Percentiles rank a stretch among this genome's conserved stretches.
Evolutionary conservation across 2,329 filamentous ascomycete species (phyloP).

Genomic region (Hypoxylon sp.): DNA sequence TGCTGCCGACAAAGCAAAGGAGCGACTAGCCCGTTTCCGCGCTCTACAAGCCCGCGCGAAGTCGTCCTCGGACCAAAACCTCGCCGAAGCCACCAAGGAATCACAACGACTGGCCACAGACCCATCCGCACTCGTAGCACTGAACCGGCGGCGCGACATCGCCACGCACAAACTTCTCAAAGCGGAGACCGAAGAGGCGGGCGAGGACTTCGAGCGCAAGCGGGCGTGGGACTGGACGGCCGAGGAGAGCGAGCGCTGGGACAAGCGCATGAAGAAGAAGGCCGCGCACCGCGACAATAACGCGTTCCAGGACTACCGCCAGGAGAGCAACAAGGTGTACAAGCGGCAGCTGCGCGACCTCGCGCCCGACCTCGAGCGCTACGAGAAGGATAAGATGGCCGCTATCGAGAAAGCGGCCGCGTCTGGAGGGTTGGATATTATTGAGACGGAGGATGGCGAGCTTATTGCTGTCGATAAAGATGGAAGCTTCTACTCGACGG

Average conservation of each 20-base stretch:
- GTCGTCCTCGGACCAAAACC: slow-evolving; percentile 78
- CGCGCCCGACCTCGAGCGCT: slow-evolving; percentile 83
- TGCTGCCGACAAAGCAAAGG: slow-evolving; percentile 64
- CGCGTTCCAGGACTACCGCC: slow-evolving; percentile 89
- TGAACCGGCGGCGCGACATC: slow-evolving; percentile 89
- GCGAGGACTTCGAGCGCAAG: slow-evolving; percentile 97
- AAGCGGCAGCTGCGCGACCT: slow-evolving; percentile 88
- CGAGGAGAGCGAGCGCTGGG: slow-evolving; percentile 95
- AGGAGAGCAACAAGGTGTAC: slow-evolving; percentile 93
- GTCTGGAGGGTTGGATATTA: slow-evolving; percentile 88
- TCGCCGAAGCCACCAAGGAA: slow-evolving; percentile 87
- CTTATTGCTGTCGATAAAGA: slow-evolving; percentile 93
- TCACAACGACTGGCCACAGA: slow-evolving; percentile 84
- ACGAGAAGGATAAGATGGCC: slow-evolving; percentile 87
- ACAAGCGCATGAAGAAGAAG: slow-evolving; percentile 90
- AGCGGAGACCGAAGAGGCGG: slow-evolving; percentile 86
- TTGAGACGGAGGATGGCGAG: slow-evolving; percentile 95
- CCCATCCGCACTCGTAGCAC: slow-evolving; percentile 79
- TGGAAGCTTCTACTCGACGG: slow-evolving; percentile 90
- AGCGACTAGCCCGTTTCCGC: slow-evolving; percentile 86
- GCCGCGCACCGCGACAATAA: slow-evolving; percentile 84
- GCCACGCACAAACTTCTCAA: slow-evolving; percentile 94
- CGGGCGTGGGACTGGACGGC: slow-evolving; percentile 99
- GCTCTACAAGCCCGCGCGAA: slow-evolving; percentile 86
- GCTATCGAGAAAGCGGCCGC: slow-evolving; percentile 88